These are phyloP conservation scores for Populus pruinosa DNA, from an alignment of 345 rosid species.

Conservation along the genomic window DNA sequence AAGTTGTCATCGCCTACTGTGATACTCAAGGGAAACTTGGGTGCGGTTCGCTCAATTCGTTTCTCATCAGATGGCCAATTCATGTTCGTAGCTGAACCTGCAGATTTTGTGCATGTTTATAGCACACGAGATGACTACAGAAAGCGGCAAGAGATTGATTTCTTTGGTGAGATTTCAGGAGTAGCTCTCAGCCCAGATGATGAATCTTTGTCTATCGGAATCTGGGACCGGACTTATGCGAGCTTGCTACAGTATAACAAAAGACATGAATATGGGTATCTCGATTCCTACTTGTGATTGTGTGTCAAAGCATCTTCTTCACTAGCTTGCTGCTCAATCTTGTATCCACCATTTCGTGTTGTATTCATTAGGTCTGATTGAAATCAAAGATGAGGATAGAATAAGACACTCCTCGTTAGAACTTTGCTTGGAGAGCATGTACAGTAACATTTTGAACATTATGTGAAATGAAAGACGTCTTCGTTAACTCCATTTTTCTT, in stretches of 20 bases:
- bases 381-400: slow-evolving; percentile 1
- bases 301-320: background rate
- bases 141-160: slow-evolving; percentile 56
- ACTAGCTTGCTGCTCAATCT: background rate
- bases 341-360: background rate
- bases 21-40: slow-evolving; percentile 56
- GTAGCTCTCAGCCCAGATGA: slow-evolving; percentile 59
- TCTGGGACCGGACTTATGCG: slow-evolving; percentile 62
- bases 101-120: slow-evolving; percentile 63
- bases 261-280: slow-evolving; percentile 41
- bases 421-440: slow-evolving; percentile 4
- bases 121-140: slow-evolving; percentile 32
- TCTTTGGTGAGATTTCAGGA: slow-evolving; percentile 67
- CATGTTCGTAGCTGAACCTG: slow-evolving; percentile 61
- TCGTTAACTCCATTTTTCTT: background rate
- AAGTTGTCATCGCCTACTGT: slow-evolving; percentile 40
- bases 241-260: slow-evolving; percentile 53
- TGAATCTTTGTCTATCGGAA: slow-evolving; percentile 52
- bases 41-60: slow-evolving; percentile 52
- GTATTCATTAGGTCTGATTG: background rate
- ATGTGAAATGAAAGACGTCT: background rate
- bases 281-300: slow-evolving; percentile 39
- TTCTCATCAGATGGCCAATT: slow-evolving; percentile 55
- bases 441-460: background rate
- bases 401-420: background rate